phyloP scores from a whole-genome alignment of 495 filamentous ascomycete species.

The Cercophora scortea region DNA sequence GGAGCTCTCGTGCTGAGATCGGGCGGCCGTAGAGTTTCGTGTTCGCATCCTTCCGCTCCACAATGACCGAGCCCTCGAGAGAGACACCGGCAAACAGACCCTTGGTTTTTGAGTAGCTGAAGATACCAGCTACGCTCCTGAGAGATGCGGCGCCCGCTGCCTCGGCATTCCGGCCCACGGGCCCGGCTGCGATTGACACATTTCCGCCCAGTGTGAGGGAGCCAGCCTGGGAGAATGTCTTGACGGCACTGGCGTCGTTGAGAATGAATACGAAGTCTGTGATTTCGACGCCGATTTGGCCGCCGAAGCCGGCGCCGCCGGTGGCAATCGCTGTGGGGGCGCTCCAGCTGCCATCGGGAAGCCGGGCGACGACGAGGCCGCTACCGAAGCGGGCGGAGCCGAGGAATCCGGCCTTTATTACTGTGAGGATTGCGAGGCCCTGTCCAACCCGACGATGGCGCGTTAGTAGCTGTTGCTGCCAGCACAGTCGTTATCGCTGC shows the following conservation, averaged over 20 bases:
- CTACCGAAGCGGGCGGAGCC: conserved; percentile 89
- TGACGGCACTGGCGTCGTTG: conserved; percentile 85
- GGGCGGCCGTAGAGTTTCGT: conserved; percentile 85
- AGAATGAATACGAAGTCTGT: conserved; percentile 99
- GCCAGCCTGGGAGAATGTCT: conserved; percentile 88
- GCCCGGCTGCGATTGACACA: conserved; percentile 90
- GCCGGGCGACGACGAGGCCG: conserved; percentile 85
- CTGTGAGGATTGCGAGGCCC: conserved; percentile 92
- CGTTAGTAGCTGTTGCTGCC: background rate
- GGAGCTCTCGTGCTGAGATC: conserved; percentile 72
- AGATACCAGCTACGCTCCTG: conserved; percentile 82
- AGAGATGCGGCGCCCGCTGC: conserved; percentile 90
- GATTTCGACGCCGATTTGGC: conserved; percentile 94
- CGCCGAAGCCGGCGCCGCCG: conserved; percentile 87
- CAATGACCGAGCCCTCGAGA: conserved; percentile 80
- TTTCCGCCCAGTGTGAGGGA: conserved; percentile 91
- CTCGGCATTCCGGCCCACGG: conserved; percentile 90
- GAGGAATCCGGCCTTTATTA: conserved; percentile 93
- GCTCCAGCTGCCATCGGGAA: conserved; percentile 89
- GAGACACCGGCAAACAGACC: conserved; percentile 94
- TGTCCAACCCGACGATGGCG: conserved; percentile 21
- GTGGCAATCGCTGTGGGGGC: conserved; percentile 89
- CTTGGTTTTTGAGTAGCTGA: conserved; percentile 96
- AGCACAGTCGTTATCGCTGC: background rate
- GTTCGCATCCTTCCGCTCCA: conserved; percentile 93